A percentile compares a stretch with the other conserved stretches of the same genome.
phyloP scores from a whole-genome alignment of 768 basidiomycete genomes.

The Clitopilus hobsonii region DNA sequence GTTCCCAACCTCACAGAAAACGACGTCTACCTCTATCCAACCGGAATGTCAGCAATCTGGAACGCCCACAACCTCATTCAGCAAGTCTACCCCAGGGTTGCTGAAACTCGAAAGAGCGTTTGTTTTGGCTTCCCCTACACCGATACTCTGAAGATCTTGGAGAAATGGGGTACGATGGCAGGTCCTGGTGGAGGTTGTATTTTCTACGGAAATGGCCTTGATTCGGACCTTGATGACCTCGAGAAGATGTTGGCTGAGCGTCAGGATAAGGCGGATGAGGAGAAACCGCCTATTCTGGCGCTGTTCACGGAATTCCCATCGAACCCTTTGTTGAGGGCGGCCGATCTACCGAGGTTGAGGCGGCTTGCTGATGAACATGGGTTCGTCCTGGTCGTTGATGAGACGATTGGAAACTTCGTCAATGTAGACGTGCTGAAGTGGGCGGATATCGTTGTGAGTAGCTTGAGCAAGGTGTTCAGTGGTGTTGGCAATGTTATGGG shows the following conservation, averaged over 20 bases:
- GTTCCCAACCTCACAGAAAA: conserved; percentile 69
- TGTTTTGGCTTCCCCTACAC: conserved; percentile 99
- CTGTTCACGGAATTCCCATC: conserved; percentile 95
- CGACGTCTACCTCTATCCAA: conserved; percentile 84
- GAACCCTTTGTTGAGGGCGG: conserved; percentile 87
- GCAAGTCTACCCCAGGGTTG: conserved; percentile 41
- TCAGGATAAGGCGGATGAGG: conserved; percentile 1
- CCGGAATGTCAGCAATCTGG: conserved; percentile 96
- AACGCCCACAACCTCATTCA: conserved; percentile 74
- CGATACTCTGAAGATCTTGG: conserved; percentile 88
- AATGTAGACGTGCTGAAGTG: conserved; percentile 88
- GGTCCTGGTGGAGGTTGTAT: conserved; percentile 52
- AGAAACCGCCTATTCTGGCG: conserved; percentile 62
- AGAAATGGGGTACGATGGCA: conserved; percentile 81
- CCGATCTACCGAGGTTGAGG: conserved; percentile 71
- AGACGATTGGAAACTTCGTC: conserved; percentile 91
- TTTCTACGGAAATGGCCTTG: conserved; percentile 80
- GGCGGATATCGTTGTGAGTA: conserved; percentile 88
- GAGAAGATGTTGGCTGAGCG: conserved; percentile 55
- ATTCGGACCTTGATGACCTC: conserved; percentile 70
- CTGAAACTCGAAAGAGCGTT: conserved; percentile 60
- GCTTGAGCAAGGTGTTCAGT: conserved; percentile 92
- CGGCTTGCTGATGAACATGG: conserved; percentile 81
- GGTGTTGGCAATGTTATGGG: conserved; percentile 97
- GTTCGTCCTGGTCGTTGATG: conserved; percentile 88